Evolutionary conservation across 1,284 basidiomycete species (phyloP).

Genomic region (Flammula alnicola): DNA sequence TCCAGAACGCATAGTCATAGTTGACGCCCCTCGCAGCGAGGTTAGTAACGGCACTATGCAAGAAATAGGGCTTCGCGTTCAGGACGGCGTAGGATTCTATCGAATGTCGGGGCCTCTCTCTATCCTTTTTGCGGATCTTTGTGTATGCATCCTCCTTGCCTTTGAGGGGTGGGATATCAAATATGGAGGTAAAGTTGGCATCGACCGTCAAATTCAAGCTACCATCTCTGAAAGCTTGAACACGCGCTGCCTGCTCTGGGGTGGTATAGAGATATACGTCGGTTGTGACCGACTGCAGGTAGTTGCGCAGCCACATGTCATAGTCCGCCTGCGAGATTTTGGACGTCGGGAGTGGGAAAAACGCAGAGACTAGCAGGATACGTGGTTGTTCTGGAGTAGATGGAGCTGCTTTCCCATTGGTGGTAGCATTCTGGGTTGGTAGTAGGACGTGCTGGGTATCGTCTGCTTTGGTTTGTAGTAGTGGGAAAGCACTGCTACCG

Average conservation of each 20-base stretch:
- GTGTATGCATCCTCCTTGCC: constrained; percentile 40
- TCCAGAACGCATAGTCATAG: constrained; percentile 59
- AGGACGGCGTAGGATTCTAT: constrained; percentile 56
- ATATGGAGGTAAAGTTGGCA: constrained; percentile 47
- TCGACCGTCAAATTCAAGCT: constrained; percentile 32
- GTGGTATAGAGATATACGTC: constrained; percentile 58
- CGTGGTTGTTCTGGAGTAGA: background rate
- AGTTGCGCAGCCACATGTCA: constrained; percentile 41
- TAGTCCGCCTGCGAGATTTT: constrained; percentile 52
- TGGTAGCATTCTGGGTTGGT: background rate
- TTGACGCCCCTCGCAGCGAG: constrained; percentile 17
- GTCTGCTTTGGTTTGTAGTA: background rate
- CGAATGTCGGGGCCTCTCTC: constrained; percentile 42
- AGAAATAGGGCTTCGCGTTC: constrained; percentile 55
- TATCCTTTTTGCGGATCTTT: constrained; percentile 46
- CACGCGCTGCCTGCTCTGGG: constrained; percentile 40
- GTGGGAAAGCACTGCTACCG: constrained; percentile 11
- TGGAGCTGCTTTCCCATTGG: background rate
- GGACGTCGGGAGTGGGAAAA: constrained; percentile 50
- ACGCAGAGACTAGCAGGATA: constrained; percentile 24
- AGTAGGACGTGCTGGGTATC: constrained; percentile 1
- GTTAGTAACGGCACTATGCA: constrained; percentile 45
- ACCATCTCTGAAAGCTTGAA: constrained; percentile 35
- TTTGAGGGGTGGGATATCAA: constrained; percentile 50
- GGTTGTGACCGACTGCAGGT: constrained; percentile 48